Percentiles rank a stretch among this genome's conserved stretches.
Conservation (phyloP, 2,329 filamentous ascomycete species). For the Scorias spongiosa region DNA sequence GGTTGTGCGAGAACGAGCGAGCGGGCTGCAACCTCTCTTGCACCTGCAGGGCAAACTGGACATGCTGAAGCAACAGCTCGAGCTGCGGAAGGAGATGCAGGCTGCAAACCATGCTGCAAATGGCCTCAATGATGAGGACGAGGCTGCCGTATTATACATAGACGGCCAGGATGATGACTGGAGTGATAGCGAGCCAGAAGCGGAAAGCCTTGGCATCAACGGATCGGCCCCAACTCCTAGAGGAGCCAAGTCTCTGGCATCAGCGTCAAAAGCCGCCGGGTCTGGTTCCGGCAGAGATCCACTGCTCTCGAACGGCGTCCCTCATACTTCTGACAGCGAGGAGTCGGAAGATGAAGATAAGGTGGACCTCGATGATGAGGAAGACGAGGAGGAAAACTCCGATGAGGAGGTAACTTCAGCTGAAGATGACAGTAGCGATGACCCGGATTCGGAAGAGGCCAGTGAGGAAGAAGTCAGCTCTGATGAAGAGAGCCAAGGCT, state of each 20-base stretch:
- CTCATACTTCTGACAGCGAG: conserved; percentile 20
- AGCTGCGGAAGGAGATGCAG: conserved; percentile 58
- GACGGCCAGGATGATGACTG: conserved; percentile 58
- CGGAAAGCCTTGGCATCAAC: conserved; percentile 28
- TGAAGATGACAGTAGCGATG: conserved; percentile 6
- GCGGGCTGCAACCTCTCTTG: conserved; percentile 66
- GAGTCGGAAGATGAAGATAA: conserved; percentile 29
- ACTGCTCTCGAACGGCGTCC: conserved; percentile 7
- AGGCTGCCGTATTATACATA: conserved; percentile 69
- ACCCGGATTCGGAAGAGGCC: conserved; percentile 9
- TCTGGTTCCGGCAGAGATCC: background rate
- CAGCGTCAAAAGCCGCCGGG: conserved; percentile 5
- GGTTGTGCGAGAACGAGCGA: conserved; percentile 74
- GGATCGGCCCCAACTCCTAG: conserved; percentile 21
- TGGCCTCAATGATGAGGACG: conserved; percentile 46
- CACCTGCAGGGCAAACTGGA: conserved; percentile 90
- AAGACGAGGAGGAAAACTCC: conserved; percentile 8
- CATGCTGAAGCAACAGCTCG: conserved; percentile 81
- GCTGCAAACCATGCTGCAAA: conserved; percentile 29
- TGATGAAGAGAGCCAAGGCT: conserved; percentile 6
- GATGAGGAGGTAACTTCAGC: conserved; percentile 2
- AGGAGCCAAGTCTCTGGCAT: conserved; percentile 14
- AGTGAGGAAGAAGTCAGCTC: conserved; percentile 5
- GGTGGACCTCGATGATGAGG: conserved; percentile 7
- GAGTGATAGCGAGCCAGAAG: conserved; percentile 37